A percentile compares a stretch with the other conserved stretches of the same genome.
Conservation (phyloP, 1,139 yeast genomes). For the Zygoascus hellenicus region DNA sequence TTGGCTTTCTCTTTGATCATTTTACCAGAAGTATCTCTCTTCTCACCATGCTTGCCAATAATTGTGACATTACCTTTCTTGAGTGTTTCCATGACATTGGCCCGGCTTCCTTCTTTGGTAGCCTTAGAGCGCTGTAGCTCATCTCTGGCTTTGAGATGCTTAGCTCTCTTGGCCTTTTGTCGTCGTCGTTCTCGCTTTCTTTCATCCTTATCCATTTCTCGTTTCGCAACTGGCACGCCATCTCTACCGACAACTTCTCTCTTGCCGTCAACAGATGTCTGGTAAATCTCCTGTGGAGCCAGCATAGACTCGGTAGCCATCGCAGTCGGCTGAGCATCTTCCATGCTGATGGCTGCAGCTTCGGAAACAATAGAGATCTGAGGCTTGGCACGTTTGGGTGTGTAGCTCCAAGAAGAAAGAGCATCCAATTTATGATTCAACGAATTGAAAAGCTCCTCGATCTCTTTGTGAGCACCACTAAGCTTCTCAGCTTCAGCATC, state of each 20-base stretch:
- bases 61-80: constrained; percentile 72
- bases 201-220: constrained; percentile 80
- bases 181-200: constrained; percentile 84
- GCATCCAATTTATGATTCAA: constrained; percentile 76
- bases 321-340: constrained; percentile 92
- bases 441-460: constrained; percentile 55
- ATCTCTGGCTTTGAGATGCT: constrained; percentile 42
- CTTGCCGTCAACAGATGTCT: constrained; percentile 41
- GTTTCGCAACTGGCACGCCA: constrained; percentile 77
- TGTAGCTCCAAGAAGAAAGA: constrained; percentile 84
- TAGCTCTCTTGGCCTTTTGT: constrained; percentile 71
- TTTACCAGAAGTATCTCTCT: constrained; percentile 69
- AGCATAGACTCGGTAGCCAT: constrained; percentile 67
- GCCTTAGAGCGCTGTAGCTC: constrained; percentile 32
- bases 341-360: constrained; percentile 80
- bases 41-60: constrained; percentile 71
- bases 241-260: constrained; percentile 70
- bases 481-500: constrained; percentile 53
- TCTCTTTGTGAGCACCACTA: constrained; percentile 70
- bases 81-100: constrained; percentile 66
- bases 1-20: constrained; percentile 40
- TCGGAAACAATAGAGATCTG: constrained; percentile 74
- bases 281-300: constrained; percentile 96
- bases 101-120: constrained; percentile 50
- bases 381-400: constrained; percentile 85